Base-by-base conservation (phyloP, 176 grass and related monocot species). In the Triticum urartu region DNA sequence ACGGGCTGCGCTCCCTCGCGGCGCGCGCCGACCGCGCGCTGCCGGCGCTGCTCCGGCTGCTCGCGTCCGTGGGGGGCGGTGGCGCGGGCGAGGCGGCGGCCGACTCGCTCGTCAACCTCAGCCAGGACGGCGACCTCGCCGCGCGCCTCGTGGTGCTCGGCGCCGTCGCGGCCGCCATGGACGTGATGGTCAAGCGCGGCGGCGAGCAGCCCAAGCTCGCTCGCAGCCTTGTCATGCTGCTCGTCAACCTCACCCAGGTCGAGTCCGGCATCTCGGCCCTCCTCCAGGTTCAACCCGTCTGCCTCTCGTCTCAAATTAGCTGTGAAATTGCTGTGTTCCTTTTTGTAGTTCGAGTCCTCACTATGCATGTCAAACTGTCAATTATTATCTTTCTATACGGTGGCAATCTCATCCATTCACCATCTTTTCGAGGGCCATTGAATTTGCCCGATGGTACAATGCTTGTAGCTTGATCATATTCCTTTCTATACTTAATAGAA, bases 51-150 rank as follows among this genome's bases (percentile, higher is more conserved):
- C 82, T 83, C 40, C 81, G 86, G 1, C 88, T 95, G 48, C 82
- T 98, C 11, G 74, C 65, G 24, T 91, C 90, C 48, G 85, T 79
- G 8, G 68, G 64, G 48, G 48, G 15, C 48, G 81, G 83, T 30
- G 90, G 83, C 11, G 68, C 92, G 74, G 79, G 88, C 9, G 87
- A 78, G 68, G 91, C 90, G 22, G 89, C 96, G 6, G 92, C 90
- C 4, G 96, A 98, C 83, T 87, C 96, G 26, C 90, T 98, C 75
- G 91, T 98, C 75, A 98, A 98, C 61, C 91, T 98, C 50, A 94
- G 90, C 48, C 96, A 94, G 90, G 90, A 92, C 42, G 50, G 75
- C 11, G 79, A 38, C 5, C 90, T 95, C 17, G 79, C 97, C 28
- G 40, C 64, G 15, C 89, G 87, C 88, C 91, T 98, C 33, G 89